These are phyloP conservation scores for Elymus sibiricus DNA, from an alignment of 176 grass and related monocot species.

Conservation along the genomic window DNA sequence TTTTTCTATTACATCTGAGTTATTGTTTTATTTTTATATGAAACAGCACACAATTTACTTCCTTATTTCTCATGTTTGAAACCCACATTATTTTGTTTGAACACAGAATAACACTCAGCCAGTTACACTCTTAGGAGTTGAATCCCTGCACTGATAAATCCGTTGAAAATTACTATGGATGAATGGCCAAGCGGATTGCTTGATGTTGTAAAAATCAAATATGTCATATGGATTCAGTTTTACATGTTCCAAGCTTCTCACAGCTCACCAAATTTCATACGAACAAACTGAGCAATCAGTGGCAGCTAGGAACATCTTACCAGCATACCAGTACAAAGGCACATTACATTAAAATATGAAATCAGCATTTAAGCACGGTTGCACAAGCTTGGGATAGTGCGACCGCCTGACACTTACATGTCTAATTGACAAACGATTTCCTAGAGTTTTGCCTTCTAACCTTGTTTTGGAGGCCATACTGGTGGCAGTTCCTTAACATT, in stretches of 20 bases:
- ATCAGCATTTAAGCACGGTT: not conserved
- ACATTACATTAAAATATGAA: not conserved
- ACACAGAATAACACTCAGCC: not conserved
- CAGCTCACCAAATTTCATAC: not conserved
- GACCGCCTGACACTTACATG: not conserved
- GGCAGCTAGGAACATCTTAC: not conserved
- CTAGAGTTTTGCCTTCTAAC: not conserved
- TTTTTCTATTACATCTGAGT: not conserved
- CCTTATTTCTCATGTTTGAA: not conserved
- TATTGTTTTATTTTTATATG: not conserved
- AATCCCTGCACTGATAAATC: not conserved
- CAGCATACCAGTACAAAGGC: not conserved
- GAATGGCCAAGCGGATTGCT: not conserved
- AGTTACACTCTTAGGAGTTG: slow-evolving; percentile 3
- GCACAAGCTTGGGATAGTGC: not conserved
- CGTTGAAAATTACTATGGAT: not conserved
- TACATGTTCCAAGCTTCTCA: slow-evolving; percentile 9
- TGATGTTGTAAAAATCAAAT: not conserved
- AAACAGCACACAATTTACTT: not conserved
- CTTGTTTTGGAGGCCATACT: not conserved
- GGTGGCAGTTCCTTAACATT: not conserved
- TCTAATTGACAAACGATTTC: slow-evolving; percentile 1
- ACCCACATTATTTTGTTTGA: not conserved
- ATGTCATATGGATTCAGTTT: slow-evolving; percentile 11
- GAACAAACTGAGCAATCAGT: not conserved